Conservation (phyloP, 257 asterid species). For the Solanum microdontum region DNA sequence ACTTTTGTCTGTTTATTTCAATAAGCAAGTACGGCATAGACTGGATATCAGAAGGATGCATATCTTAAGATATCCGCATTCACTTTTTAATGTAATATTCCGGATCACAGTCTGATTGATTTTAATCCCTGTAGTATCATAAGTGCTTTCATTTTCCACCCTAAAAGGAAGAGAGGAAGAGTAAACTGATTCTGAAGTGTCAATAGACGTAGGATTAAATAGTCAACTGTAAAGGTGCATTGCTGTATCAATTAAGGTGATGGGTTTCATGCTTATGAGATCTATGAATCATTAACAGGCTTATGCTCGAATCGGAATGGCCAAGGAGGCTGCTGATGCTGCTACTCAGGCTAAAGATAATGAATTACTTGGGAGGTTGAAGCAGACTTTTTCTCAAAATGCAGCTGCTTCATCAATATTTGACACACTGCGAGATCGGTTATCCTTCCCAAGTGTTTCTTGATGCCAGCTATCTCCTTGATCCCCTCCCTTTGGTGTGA, state of each 20-base stretch:
- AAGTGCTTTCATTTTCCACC: background rate
- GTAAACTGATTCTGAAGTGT: background rate
- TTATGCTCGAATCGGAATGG: constrained; percentile 88
- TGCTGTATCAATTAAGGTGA: background rate
- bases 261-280: background rate
- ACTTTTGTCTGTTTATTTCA: background rate
- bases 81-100: background rate
- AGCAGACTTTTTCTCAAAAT: constrained; percentile 54
- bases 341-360: constrained; percentile 89
- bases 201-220: background rate
- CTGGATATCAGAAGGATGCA: background rate
- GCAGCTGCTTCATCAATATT: constrained; percentile 68
- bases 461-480: constrained; percentile 10
- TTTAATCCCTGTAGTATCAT: background rate
- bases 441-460: constrained; percentile 68
- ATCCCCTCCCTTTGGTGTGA: background rate
- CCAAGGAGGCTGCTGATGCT: constrained; percentile 93
- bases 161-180: background rate
- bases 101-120: background rate
- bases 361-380: constrained; percentile 70
- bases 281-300: constrained; percentile 37
- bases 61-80: background rate
- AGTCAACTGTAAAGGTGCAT: background rate
- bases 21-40: background rate
- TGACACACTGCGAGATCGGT: constrained; percentile 70